These are phyloP conservation scores for Fusarium scirpi DNA, from an alignment of 2,329 filamentous ascomycete genomes.

Conservation along the genomic window DNA sequence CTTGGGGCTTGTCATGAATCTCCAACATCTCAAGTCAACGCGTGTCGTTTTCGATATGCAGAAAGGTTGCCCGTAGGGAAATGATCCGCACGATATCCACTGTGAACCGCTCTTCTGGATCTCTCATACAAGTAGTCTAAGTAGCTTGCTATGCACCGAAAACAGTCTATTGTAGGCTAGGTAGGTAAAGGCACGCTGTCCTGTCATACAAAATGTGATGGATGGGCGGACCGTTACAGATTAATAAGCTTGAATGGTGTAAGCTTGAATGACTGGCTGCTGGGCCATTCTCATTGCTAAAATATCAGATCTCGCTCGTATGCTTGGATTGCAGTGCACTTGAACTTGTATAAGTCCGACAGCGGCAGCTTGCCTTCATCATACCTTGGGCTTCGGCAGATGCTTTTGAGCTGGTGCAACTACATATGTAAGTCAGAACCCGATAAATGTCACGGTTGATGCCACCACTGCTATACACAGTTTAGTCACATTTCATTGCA, in stretches of 20 bases:
- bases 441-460: not conserved
- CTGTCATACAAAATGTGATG: not conserved
- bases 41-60: slow-evolving; percentile 11
- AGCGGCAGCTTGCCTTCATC: not conserved
- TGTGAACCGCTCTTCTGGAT: slow-evolving; percentile 10
- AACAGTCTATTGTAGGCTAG: not conserved
- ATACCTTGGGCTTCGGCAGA: slow-evolving; percentile 1
- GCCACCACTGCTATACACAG: not conserved
- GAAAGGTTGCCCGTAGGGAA: not conserved
- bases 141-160: not conserved
- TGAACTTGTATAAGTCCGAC: not conserved
- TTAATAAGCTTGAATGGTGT: slow-evolving; percentile 11
- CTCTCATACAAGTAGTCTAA: not conserved
- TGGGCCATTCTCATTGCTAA: not conserved
- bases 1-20: slow-evolving; percentile 16
- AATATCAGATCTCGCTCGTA: not conserved
- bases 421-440: not conserved
- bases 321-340: not conserved
- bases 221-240: not conserved
- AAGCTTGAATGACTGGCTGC: slow-evolving; percentile 5
- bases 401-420: not conserved
- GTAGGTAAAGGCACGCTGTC: not conserved
- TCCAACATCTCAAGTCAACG: slow-evolving; percentile 2
- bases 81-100: slow-evolving; percentile 15
- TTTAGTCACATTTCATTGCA: not conserved